Base-by-base conservation (phyloP, 78 protist genomes). In the Dictyostelium intermedium region DNA sequence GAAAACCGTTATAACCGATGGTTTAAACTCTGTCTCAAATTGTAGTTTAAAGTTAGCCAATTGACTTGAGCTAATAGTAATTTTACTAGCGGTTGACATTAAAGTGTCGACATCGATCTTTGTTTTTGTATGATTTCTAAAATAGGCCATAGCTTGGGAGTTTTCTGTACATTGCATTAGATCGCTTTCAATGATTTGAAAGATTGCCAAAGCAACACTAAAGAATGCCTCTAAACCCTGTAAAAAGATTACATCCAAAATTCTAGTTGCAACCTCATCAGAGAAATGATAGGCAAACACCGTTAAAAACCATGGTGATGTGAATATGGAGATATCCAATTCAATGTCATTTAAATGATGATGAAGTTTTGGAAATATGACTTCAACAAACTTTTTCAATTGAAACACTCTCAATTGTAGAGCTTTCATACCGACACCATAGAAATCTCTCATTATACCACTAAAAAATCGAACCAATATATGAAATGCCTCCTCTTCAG, bases 301-400 rank as follows among this genome's bases (percentile, higher is more conserved):
- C 2, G 94, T 89, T 50, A 89, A 10, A 72, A 89, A 89, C 94
- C 94, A 89, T 63, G 94, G 94, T 80, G 94, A 89, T 70, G 94
- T 84, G 47, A 89, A 89, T 2, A 89, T 80, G 6, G 78, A 37
- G n/a, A 66, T 79, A 69, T 89, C 94, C 47, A 89, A 80, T 41
- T 89, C 94, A 45, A 89, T 89, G 9, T 60, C n/a, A 13, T 74
- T 56, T 25, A 89, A 81, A 80, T 89, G 94, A 1, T 0, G 1
- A 70, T 89, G 94, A 41, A 89, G 39, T 25, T 89, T 80, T 69
- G 94, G 94, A 66, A 89, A 89, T 70, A 89, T 45, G 7, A 80
- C 86, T 69, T 80, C 35, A 18, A 89, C 87, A 20, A 89, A 80
- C 82, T 80, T 89, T 61, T 84, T 63, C 8, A 89, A 34, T 89